Evolutionary conservation across 768 basidiomycete genomes (phyloP).

Genomic region (Mycena crocata): DNA sequence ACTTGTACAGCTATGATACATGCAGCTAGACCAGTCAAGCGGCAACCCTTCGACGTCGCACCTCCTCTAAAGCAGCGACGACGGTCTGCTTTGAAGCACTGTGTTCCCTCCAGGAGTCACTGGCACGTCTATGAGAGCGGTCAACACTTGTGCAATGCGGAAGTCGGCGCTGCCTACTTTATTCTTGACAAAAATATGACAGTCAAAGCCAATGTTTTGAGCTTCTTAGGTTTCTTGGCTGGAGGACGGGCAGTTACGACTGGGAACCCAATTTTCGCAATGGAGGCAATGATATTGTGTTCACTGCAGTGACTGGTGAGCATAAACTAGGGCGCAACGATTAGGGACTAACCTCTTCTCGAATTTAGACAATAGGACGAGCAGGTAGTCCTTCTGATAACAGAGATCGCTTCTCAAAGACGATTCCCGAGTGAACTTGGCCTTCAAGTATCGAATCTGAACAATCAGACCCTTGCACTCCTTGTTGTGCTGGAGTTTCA

Average conservation of each 20-base stretch:
- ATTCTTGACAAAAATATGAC: conserved; percentile 74
- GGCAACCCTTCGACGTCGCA: conserved; percentile 62
- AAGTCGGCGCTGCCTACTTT: conserved; percentile 58
- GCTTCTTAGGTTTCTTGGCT: conserved; percentile 55
- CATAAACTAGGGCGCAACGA: conserved; percentile 9
- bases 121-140: conserved; percentile 61
- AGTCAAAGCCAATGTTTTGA: conserved; percentile 68
- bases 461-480: conserved; percentile 93
- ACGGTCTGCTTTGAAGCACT: conserved; percentile 70
- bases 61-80: conserved; percentile 75
- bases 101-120: conserved; percentile 73
- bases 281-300: conserved; percentile 77
- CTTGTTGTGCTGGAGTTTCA: conserved; percentile 78
- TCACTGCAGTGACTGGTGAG: conserved; percentile 60
- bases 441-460: conserved; percentile 92
- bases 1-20: conserved; percentile 31
- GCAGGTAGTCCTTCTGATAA: conserved; percentile 91
- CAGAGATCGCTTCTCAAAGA: conserved; percentile 79
- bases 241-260: conserved; percentile 50
- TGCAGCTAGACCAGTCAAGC: conserved; percentile 27
- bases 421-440: conserved; percentile 89
- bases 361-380: conserved; percentile 75
- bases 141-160: conserved; percentile 19
- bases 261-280: conserved; percentile 81
- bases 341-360: conserved; percentile 71